Base-by-base conservation (phyloP, 78 protist species). In the Polysphondylium violaceum region DNA sequence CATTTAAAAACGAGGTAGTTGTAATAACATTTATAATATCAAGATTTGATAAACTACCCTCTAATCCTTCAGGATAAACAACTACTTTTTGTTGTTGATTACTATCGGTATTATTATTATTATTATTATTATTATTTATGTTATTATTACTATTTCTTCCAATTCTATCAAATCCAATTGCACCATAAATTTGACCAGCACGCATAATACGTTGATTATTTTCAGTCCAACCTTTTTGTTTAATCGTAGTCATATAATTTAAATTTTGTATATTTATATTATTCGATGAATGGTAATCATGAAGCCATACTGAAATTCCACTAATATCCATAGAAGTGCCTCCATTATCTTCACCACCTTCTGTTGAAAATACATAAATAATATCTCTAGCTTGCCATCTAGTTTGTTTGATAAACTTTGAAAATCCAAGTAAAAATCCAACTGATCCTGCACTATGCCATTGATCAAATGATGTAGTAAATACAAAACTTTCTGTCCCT, bases 291-390 rank as follows among this genome's bases (percentile, higher is more conserved):
- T 21, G 44, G 31, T 83, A 83, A 56, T 83, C 91, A 58, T 83
- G n/a, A 11, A 59, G 11, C 91, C 91, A 83, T 9, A 83, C 91
- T 16, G 91, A 83, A 11, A 69, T 58, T 33, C 91, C 91, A 23
- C 71, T 51, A 11, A 83, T 56, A 56, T 83, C 91, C 77, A 83
- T 67, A 16, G 36, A 36, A 1, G 89, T 64, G 40, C 89, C 89
- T 36, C 89, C 89, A 67, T 79, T 79, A n/a, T 36, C 36, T 23
- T 69, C 79, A 31, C 91, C 81, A 58, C 91, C 91, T 38, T 83
- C 91, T 6, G 63, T 55, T 29, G 91, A 69, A 50, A 83, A 71
- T 1, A 83, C 78, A 55, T 55, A 83, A 1, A 69, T 27, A 41
- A 83, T 51, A 59, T 83, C 91, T 12, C 91, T 55, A 1, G 91